phyloP scores from a whole-genome alignment of 2,329 filamentous ascomycete species.

The Penicillium sp. region DNA sequence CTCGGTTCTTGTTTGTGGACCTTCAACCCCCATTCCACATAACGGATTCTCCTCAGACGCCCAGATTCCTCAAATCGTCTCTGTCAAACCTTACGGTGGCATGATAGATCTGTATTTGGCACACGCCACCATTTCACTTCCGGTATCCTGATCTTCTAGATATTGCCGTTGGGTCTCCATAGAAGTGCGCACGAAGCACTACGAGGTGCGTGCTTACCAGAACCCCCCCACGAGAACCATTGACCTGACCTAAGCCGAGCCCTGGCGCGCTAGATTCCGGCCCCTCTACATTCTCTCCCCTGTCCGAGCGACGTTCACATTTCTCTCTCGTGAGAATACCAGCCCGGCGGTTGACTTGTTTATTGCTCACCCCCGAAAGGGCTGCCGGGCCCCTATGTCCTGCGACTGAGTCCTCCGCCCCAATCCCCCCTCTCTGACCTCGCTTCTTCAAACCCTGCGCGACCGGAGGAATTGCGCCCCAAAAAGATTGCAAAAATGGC shows the following conservation, averaged over 20 bases:
- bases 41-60: not conserved
- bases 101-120: not conserved
- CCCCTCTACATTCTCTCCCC: conserved; percentile 20
- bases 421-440: conserved; percentile 10
- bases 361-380: conserved; percentile 17
- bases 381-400: conserved; percentile 32
- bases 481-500: conserved; percentile 11
- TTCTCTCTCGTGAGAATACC: conserved; percentile 4
- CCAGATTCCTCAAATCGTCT: not conserved
- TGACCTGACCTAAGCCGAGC: conserved; percentile 6
- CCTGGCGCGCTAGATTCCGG: conserved; percentile 19
- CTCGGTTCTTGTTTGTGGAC: not conserved
- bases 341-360: not conserved
- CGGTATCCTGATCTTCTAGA: not conserved
- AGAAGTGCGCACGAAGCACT: conserved; percentile 6
- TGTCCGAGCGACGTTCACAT: conserved; percentile 10
- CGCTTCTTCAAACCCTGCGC: conserved; percentile 11
- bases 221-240: conserved; percentile 23
- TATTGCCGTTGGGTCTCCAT: not conserved
- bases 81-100: not conserved
- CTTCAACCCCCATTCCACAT: not conserved
- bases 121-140: not conserved
- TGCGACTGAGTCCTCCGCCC: conserved; percentile 21
- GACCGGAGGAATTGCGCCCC: conserved; percentile 14
- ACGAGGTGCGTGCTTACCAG: conserved; percentile 15